Conservation (phyloP, 1,284 basidiomycete genomes). For the Irpex lacteus region DNA sequence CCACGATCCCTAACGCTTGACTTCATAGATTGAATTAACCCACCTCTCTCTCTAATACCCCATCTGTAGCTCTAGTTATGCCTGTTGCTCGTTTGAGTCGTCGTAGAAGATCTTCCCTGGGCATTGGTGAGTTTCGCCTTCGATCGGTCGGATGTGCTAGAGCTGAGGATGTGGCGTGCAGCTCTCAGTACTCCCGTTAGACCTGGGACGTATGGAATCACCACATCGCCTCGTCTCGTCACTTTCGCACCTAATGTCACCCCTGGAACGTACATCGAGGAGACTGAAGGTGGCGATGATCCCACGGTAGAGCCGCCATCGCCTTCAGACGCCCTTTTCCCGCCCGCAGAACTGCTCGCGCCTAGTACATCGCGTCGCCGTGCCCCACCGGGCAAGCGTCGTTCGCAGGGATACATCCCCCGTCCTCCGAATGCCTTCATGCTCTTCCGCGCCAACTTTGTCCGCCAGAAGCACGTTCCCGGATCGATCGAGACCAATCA, state of each 20-base stretch:
- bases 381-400: conserved; percentile 53
- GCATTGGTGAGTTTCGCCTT: conserved; percentile 32
- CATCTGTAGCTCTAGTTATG: conserved; percentile 27
- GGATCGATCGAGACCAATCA: conserved; percentile 83
- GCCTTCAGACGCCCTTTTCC: conserved; percentile 33
- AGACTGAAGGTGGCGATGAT: conserved; percentile 31
- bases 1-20: conserved; percentile 2
- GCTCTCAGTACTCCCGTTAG: conserved; percentile 41
- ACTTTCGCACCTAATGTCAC: conserved; percentile 75
- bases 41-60: conserved; percentile 11
- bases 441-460: conserved; percentile 88
- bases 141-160: neutral
- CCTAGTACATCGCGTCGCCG: conserved; percentile 38
- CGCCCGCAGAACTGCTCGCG: conserved; percentile 20
- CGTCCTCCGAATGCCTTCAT: conserved; percentile 93
- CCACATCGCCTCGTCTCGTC: conserved; percentile 34
- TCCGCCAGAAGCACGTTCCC: conserved; percentile 77
- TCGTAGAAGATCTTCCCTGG: conserved; percentile 42
- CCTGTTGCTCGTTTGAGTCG: conserved; percentile 33
- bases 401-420: conserved; percentile 72
- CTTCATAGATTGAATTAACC: neutral
- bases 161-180: conserved; percentile 11
- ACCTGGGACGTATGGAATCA: conserved; percentile 54
- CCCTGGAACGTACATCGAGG: conserved; percentile 56
- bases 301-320: conserved; percentile 22